phyloP scores from a whole-genome alignment of 805 yeast genomes.

The Wickerhamomyces silvicola region DNA sequence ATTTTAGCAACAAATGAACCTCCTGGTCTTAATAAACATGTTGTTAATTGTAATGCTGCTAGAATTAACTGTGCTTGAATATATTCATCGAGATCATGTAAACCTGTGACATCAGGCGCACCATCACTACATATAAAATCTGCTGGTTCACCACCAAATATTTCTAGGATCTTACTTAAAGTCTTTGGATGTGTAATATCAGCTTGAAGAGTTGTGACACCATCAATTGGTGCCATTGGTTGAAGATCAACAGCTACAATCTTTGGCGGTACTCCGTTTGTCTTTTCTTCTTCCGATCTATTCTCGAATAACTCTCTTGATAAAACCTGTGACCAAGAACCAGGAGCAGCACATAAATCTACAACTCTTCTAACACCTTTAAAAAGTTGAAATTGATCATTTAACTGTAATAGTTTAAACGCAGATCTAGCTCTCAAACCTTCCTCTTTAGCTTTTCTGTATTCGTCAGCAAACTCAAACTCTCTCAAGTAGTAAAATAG shows the following conservation, averaged over 20 bases:
- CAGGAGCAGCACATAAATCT: constrained; percentile 97
- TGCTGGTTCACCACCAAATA: constrained; percentile 88
- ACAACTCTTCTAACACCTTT: constrained; percentile 75
- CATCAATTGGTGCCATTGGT: constrained; percentile 94
- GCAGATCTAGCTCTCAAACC: constrained; percentile 98
- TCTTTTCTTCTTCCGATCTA: constrained; percentile 24
- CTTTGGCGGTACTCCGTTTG: constrained; percentile 39
- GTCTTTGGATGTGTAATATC: constrained; percentile 97
- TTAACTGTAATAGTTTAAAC: constrained; percentile 82
- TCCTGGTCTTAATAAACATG: constrained; percentile 81
- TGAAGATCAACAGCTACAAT: constrained; percentile 94
- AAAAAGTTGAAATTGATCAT: constrained; percentile 81
- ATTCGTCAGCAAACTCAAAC: neutral
- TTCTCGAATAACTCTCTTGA: constrained; percentile 57
- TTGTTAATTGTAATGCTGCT: constrained; percentile 87
- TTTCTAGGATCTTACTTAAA: constrained; percentile 60
- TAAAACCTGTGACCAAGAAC: constrained; percentile 96
- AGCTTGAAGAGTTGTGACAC: constrained; percentile 88
- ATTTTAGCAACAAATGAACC: constrained; percentile 95
- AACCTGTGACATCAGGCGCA: constrained; percentile 97
- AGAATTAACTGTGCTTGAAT: constrained; percentile 91
- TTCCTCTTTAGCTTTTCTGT: constrained; percentile 89
- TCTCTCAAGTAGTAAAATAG: neutral
- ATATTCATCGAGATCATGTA: constrained; percentile 94
- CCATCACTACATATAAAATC: constrained; percentile 97